A percentile compares a stretch with the other conserved stretches of the same genome.
Conservation (phyloP, 768 basidiomycete genomes). For the Suillus placidus region DNA sequence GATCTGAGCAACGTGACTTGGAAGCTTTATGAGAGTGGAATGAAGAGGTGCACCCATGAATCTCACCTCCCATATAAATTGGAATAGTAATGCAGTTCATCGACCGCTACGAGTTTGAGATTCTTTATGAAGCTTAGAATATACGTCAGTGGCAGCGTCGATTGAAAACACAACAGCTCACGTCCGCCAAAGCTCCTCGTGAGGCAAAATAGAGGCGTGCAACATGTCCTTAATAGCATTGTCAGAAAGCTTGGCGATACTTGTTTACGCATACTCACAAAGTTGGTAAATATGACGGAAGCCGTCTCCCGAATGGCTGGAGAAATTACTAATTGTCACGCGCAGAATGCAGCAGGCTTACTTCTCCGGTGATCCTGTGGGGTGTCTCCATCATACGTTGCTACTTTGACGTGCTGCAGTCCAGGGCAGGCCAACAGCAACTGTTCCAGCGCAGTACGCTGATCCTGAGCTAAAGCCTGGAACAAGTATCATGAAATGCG, state of each 20-base stretch:
- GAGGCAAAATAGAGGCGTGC: constrained; percentile 81
- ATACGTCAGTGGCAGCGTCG: constrained; percentile 11
- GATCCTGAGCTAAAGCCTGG: constrained; percentile 89
- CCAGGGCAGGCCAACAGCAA: constrained; percentile 61
- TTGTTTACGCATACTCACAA: constrained; percentile 49
- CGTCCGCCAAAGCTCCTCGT: constrained; percentile 85
- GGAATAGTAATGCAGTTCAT: constrained; percentile 87
- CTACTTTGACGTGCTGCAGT: constrained; percentile 64
- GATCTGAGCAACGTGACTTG: constrained; percentile 80
- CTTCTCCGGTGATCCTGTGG: constrained; percentile 66
- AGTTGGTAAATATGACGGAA: constrained; percentile 88
- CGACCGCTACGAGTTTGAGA: constrained; percentile 76
- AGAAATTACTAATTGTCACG: neutral
- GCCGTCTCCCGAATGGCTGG: constrained; percentile 70
- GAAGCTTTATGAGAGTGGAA: constrained; percentile 4
- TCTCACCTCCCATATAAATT: constrained; percentile 76
- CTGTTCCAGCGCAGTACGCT: constrained; percentile 69
- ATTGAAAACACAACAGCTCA: constrained; percentile 26
- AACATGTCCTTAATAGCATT: constrained; percentile 67
- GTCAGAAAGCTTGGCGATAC: neutral
- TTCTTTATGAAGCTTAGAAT: constrained; percentile 68
- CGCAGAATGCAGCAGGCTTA: constrained; percentile 27
- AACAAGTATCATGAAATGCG: neutral
- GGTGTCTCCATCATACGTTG: constrained; percentile 90
- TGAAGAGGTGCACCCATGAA: neutral